Conservation (phyloP, 306 rosid genomes). For the Rosa rugosa region DNA sequence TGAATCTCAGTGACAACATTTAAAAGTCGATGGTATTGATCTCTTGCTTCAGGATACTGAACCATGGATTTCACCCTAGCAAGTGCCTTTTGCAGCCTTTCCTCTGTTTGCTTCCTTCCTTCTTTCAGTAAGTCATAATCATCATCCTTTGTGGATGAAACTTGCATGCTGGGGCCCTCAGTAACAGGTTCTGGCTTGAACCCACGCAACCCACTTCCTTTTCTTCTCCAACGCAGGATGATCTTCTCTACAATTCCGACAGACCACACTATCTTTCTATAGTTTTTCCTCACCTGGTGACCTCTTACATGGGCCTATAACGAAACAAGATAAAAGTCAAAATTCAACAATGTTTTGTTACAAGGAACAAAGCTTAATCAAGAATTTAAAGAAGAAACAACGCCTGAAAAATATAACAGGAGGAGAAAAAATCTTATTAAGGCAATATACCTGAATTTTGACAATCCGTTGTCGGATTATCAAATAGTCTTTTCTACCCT, state of each 20-base stretch:
- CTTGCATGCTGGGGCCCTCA: slow-evolving; percentile 43
- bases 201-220: slow-evolving; percentile 88
- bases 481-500: slow-evolving; percentile 74
- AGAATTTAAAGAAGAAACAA: neutral
- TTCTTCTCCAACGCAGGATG: slow-evolving; percentile 83
- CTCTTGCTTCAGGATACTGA: slow-evolving; percentile 89
- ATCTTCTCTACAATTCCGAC: slow-evolving; percentile 88
- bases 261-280: slow-evolving; percentile 63
- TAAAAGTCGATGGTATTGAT: slow-evolving; percentile 74
- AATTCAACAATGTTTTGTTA: slow-evolving; percentile 1
- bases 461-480: slow-evolving; percentile 64
- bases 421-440: neutral
- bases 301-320: slow-evolving; percentile 89
- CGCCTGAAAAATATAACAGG: neutral
- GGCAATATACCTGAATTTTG: slow-evolving; percentile 69
- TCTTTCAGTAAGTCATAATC: slow-evolving; percentile 66
- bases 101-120: slow-evolving; percentile 84
- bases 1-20: slow-evolving; percentile 63
- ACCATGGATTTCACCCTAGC: slow-evolving; percentile 91
- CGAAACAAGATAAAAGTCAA: slow-evolving; percentile 22
- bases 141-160: slow-evolving; percentile 49
- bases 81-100: slow-evolving; percentile 80
- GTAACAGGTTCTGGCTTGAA: slow-evolving; percentile 56
- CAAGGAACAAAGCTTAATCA: neutral
- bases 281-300: slow-evolving; percentile 78